Evolutionary conservation across 371 early-diverging fungal genomes (phyloP), one percentile per base, ranked within the genome.

Genomic region (Funneliformis caledonium): DNA sequence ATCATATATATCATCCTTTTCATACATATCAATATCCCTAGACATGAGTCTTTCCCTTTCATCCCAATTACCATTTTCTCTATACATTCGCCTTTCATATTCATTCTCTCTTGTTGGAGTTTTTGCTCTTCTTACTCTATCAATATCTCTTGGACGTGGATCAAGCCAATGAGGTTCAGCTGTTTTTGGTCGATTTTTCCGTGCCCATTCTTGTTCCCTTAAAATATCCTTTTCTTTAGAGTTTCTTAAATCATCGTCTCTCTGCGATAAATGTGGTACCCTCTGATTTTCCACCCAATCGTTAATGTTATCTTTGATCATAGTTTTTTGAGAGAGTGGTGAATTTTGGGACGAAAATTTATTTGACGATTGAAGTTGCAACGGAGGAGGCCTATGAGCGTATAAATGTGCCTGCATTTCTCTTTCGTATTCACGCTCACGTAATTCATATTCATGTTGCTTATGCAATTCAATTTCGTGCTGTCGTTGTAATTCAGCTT

Each of bases 251-350:
- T 48, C 45, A 26, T 37, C 50, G 31, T 19, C 37, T 31, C 37
- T 33, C 14, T 42, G 72, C 7, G 12, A n/a, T 43, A 31, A n/a
- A 22, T 33, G 56, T 31, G 56, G 26, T 0, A 19, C 19, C 6
- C 75, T 48, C 22, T 74, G 75, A 33, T 74, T 52, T 52, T 74
- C 75, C 19, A 74, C 22, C 72, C 72, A 72, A 48, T 72, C 72
- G 43, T 72, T 26, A 43, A 72, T 48, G 45, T 72, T 72, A 16
- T 72, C 72, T 72, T 72, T 72, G 0, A 33, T 48, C 10, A 14
- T 72, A 43, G 16, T 48, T 48, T 45, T 33, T 5, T 26, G 37
- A 7, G 37, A 6, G 3, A 37, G 37, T 37, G 37, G 37, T 37
- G 37, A 37, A 12, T 16, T 14, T 43, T 72, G 47, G 19, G 72